Conservation (phyloP, 139 green algal genomes). For the Chlorella sorokiniana region DNA sequence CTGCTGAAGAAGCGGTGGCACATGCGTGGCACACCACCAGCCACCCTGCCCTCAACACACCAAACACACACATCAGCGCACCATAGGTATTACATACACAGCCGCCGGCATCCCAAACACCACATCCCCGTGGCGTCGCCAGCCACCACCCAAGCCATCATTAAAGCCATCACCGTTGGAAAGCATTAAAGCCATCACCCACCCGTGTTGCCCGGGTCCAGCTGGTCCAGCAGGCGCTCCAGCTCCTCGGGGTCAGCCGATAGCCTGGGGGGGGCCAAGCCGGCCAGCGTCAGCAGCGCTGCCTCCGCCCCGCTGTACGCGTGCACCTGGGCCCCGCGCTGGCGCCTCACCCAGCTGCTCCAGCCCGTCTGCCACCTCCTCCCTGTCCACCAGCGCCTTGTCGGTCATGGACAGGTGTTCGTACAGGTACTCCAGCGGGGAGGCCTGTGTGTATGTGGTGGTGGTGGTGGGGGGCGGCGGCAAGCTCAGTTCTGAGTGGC, state of each 20-base stretch:
- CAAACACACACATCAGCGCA: no score
- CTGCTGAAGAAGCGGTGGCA: not conserved
- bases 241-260: conserved; percentile 53
- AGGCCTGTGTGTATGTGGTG: not conserved
- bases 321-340: no score
- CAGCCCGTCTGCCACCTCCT: conserved; percentile 62
- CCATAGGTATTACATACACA: no score
- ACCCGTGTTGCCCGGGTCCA: conserved; percentile 54
- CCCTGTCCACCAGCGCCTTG: conserved; percentile 29
- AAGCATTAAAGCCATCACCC: no score
- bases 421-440: conserved; percentile 45
- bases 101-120: no score
- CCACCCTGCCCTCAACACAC: not conserved
- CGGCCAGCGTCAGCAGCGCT: not conserved
- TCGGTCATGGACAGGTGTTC: conserved; percentile 43
- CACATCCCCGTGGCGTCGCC: no score
- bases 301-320: no score
- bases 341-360: no score
- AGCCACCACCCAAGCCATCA: no score
- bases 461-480: not conserved
- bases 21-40: not conserved
- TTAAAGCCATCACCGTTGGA: no score
- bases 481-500: not conserved
- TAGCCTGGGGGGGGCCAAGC: conserved; percentile 44
- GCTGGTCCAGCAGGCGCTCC: conserved; percentile 52